Evolutionary conservation across 2,329 filamentous ascomycete genomes (phyloP), one percentile per base, ranked within the genome.

Genomic region (Nemania serpens): DNA sequence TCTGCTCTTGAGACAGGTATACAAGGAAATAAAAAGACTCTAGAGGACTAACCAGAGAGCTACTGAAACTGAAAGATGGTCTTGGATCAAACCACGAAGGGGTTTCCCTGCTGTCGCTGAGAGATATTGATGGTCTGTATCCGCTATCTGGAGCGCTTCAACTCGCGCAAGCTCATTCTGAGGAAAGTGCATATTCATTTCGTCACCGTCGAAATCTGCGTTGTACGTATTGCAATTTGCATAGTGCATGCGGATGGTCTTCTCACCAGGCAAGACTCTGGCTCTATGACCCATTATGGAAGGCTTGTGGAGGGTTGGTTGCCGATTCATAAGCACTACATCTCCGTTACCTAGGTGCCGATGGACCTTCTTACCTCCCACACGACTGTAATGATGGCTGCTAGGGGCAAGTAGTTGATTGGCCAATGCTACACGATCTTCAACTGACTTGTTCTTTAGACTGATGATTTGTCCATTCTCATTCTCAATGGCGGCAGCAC

Each of bases 121-220:
- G 37, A 99, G 84, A 74, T 99, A 99, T 71, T 99, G 95, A 72
- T 97, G 93, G 74, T 99, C 94, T 2, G 95, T 97, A 74, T 98
- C 94, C 39, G 95, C 95, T 70, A 99, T 89, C 68, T 93, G 91
- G 68, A 96, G 84, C 1, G 95, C 95, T 78, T 99, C 95, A 2
- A 94, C 91, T 68, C 95, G 85, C 15, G 95, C 95, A 66, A 98
- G 83, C 74, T 98, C 96, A 69, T 97, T 98, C 70, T 99, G 95
- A 1, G 95, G 95, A 72, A 99, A 98, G 77, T 99, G 95, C 93
- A 99, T 96, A 76, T 99, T 99, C 95, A 99, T 99, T 77, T 99
- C 95, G 74, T 99, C 95, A 75, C 95, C 95, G 72, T 99, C 96
- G 73, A 99, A 99, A 82, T 99, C 95, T 34, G 95, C 95, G 70